A percentile compares a stretch with the other conserved stretches of the same genome.
phyloP scores from a whole-genome alignment of 441 rosid species.

The Erodium texanum region DNA sequence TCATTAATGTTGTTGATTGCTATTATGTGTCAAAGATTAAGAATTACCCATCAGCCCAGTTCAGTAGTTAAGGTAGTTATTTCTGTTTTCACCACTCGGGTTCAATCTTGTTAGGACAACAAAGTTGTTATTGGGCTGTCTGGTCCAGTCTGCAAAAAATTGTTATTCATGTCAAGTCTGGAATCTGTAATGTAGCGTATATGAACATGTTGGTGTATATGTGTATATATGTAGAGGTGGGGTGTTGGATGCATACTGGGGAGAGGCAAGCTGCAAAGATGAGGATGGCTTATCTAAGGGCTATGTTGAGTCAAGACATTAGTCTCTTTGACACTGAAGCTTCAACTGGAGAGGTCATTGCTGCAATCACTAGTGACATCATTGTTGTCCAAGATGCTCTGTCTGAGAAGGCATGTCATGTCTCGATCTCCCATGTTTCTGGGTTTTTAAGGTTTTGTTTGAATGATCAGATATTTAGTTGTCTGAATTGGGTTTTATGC shows the following conservation, averaged over 20 bases:
- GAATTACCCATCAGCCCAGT: too few species aligned
- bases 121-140: too few species aligned
- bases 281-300: slow-evolving; percentile 35
- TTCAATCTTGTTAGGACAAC: too few species aligned
- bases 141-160: too few species aligned
- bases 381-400: slow-evolving; percentile 51
- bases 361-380: slow-evolving; percentile 49
- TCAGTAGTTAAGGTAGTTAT: too few species aligned
- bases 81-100: too few species aligned
- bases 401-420: slow-evolving; percentile 60
- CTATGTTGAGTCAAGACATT: slow-evolving; percentile 47
- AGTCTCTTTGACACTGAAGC: slow-evolving; percentile 61
- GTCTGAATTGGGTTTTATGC: slow-evolving; percentile 10
- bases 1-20: too few species aligned
- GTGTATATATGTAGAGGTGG: slow-evolving; percentile 39
- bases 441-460: slow-evolving; percentile 44
- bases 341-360: slow-evolving; percentile 40
- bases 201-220: neutral
- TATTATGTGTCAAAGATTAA: too few species aligned
- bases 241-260: slow-evolving; percentile 60
- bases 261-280: slow-evolving; percentile 43
- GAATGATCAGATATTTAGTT: too few species aligned
- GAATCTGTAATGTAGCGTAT: too few species aligned
- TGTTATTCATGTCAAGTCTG: too few species aligned
- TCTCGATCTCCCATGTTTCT: slow-evolving; percentile 34